phyloP scores from a whole-genome alignment of 2,329 filamentous ascomycete species.

The Aspergillus sp. region DNA sequence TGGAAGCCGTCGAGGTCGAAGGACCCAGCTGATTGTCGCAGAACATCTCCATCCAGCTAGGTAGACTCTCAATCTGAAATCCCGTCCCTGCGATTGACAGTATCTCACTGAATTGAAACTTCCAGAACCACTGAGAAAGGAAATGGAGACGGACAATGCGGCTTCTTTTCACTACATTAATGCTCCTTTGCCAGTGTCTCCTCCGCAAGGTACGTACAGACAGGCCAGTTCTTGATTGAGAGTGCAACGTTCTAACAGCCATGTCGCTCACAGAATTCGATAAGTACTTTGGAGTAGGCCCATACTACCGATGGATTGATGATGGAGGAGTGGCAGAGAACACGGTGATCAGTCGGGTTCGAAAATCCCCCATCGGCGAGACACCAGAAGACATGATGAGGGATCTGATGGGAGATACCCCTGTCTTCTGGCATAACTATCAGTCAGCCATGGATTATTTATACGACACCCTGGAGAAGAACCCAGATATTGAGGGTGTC shows the following conservation, averaged over 20 bases:
- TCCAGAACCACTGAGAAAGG: constrained; percentile 14
- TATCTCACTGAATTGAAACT: not conserved
- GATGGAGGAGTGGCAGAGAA: constrained; percentile 17
- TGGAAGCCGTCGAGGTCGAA: not conserved
- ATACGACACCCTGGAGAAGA: constrained; percentile 10
- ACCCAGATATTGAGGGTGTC: constrained; percentile 18
- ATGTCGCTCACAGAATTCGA: no score
- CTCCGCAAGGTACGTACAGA: constrained; percentile 10
- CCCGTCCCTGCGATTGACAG: not conserved
- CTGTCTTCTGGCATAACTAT: not conserved
- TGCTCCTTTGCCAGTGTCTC: constrained; percentile 11
- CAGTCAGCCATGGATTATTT: not conserved
- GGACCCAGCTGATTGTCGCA: not conserved
- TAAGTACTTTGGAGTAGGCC: constrained; percentile 15
- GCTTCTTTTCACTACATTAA: constrained; percentile 19
- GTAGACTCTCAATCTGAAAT: not conserved
- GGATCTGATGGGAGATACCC: not conserved
- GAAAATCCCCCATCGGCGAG: constrained; percentile 2
- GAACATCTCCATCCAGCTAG: not conserved
- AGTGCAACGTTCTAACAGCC: constrained; percentile 10
- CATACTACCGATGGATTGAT: constrained; percentile 17
- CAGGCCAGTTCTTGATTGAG: not conserved
- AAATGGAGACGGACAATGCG: constrained; percentile 11
- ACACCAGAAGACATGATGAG: not conserved
- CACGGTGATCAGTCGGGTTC: constrained; percentile 18